A percentile compares a stretch with the other conserved stretches of the same genome.
Conservation (phyloP, 345 rosid genomes). For the Noccaea bulbosa region DNA sequence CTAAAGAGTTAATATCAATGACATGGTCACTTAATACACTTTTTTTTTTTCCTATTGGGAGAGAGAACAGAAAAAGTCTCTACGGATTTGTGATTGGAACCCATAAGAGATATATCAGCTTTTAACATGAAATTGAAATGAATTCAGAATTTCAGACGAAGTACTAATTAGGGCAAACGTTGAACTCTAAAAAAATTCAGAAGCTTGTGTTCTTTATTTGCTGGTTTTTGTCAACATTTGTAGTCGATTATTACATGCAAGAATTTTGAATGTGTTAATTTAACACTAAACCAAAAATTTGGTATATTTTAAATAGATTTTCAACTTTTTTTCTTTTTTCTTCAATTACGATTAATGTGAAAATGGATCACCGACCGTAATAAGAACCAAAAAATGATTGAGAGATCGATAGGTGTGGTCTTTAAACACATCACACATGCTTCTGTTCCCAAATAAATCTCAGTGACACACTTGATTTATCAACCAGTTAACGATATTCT, state of each 20-base stretch:
- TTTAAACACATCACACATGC: conserved; percentile 6
- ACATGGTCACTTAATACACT: conserved; percentile 12
- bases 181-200: background rate
- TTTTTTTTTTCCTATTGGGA: background rate
- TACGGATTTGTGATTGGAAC: conserved; percentile 21
- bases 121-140: conserved; percentile 18
- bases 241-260: background rate
- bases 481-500: background rate
- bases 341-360: too few species aligned
- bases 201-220: background rate
- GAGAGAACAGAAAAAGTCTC: background rate
- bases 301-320: too few species aligned
- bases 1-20: conserved; percentile 30
- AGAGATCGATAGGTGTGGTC: conserved; percentile 14
- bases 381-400: too few species aligned
- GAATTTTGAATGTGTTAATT: too few species aligned
- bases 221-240: background rate
- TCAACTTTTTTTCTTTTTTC: too few species aligned
- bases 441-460: conserved; percentile 14
- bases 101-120: background rate
- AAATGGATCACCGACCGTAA: too few species aligned
- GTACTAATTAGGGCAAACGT: background rate
- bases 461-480: conserved; percentile 3
- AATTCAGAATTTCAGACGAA: conserved; percentile 5
- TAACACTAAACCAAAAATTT: too few species aligned